Percentiles rank a stretch among this genome's conserved stretches.
These are phyloP conservation scores for Tulasnella sp. DNA, from an alignment of 768 basidiomycete genomes.

Conservation along the genomic window DNA sequence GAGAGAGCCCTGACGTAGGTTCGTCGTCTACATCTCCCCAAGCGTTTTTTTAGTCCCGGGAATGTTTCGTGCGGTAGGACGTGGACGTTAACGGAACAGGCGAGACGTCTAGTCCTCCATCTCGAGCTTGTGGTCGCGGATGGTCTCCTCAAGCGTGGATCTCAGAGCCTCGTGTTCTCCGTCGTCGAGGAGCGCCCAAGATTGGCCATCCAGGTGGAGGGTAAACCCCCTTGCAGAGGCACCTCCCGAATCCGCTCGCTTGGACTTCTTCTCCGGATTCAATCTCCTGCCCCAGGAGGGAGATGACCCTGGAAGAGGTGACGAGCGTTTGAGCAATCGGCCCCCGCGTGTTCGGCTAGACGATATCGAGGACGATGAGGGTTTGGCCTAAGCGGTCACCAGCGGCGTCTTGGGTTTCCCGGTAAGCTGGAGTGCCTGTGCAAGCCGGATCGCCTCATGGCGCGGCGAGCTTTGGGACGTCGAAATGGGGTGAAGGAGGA, in stretches of 20 bases:
- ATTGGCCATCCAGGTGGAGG: background rate
- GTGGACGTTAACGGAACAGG: background rate
- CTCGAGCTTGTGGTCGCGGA: background rate
- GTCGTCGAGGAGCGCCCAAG: background rate
- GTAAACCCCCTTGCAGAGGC: background rate
- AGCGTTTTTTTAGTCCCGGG: background rate
- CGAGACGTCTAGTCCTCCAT: background rate
- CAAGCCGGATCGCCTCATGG: slow-evolving; percentile 71
- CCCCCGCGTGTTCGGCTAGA: slow-evolving; percentile 51
- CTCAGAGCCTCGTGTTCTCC: background rate
- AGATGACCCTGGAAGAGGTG: slow-evolving; percentile 68
- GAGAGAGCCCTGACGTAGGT: background rate
- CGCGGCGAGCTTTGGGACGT: background rate
- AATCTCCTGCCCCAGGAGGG: slow-evolving; percentile 42
- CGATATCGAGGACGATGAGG: slow-evolving; percentile 33
- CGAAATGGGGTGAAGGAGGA: background rate
- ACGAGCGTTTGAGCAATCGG: slow-evolving; percentile 77
- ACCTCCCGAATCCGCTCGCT: background rate
- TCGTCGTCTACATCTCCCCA: background rate
- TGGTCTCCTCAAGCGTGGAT: background rate
- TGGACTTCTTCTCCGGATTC: slow-evolving; percentile 40
- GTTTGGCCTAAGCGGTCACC: slow-evolving; percentile 73
- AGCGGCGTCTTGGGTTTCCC: slow-evolving; percentile 78
- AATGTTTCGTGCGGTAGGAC: background rate
- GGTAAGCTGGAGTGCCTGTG: slow-evolving; percentile 86